Evolutionary conservation across 2,329 filamentous ascomycete genomes (phyloP).

Genomic region (Aspergillus texensis): DNA sequence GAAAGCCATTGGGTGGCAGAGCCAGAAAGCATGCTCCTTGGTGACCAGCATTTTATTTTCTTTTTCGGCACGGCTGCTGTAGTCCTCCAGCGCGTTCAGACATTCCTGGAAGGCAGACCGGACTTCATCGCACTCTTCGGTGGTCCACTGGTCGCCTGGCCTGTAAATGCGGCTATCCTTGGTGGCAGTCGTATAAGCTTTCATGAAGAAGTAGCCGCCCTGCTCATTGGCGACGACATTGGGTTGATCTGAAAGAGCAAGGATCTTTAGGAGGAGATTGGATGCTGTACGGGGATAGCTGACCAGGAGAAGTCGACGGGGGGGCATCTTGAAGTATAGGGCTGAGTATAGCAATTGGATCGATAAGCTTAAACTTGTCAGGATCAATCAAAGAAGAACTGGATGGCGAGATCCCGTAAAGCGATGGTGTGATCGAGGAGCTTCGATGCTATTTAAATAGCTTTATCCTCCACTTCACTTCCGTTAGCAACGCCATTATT

Average conservation of each 20-base stretch:
- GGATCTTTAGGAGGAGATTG: conserved; percentile 34
- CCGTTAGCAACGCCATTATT: not conserved
- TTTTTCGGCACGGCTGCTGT: conserved; percentile 22
- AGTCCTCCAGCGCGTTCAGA: conserved; percentile 30
- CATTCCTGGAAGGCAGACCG: conserved; percentile 28
- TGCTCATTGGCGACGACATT: conserved; percentile 20
- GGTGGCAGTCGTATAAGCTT: conserved; percentile 12
- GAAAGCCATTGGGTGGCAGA: conserved; percentile 27
- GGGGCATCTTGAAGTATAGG: not conserved
- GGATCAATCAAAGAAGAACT: conserved; percentile 9
- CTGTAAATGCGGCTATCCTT: conserved; percentile 21
- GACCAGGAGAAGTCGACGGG: conserved; percentile 25
- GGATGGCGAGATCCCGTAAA: conserved; percentile 9
- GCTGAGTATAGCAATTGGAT: not conserved
- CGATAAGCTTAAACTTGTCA: not conserved
- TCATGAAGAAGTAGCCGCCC: conserved; percentile 35
- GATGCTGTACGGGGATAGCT: conserved; percentile 36
- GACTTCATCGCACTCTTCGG: conserved; percentile 27
- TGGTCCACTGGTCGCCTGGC: conserved; percentile 29
- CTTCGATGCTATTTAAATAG: not conserved
- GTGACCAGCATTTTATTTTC: conserved; percentile 34
- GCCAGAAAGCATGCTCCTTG: conserved; percentile 41
- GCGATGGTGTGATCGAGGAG: conserved; percentile 11
- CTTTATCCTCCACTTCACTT: not conserved
- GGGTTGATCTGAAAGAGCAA: conserved; percentile 34